Evolutionary conservation across 169 alveolate genomes (phyloP), one percentile per base, ranked within the genome.

Genomic region (Plasmodium berghei): DNA sequence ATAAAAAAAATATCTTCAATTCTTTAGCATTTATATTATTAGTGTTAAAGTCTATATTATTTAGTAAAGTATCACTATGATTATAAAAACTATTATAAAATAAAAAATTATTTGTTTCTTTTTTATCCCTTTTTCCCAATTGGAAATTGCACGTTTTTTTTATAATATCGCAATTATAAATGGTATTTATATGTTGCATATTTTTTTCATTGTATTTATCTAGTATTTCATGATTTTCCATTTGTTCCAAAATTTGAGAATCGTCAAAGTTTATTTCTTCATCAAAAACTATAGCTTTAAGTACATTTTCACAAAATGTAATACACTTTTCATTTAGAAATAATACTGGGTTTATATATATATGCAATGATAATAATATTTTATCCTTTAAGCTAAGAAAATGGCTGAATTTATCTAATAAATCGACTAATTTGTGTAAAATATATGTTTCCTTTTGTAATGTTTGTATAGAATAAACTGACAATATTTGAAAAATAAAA

Each of bases 271-370:
- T 10, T 45, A 52, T 42, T 24, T 22, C 40, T 18, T 20, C 12
- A n/a, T 12, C 28, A 5, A 64, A 45, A 64, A 42, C n/a, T 69
- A 48, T 14, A 40, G 22, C 20, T 69, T 64, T 34, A 14, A 77
- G 45, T 10, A 70, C 34, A 9, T 55, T 67, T 66, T 49, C 67
- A 9, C 77, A 77, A 69, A 77, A 77, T 24, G n/a, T 20, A 42
- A 77, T 9, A 24, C 49, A 77, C 14, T 48, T 10, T 61, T 77
- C 34, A 52, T 77, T 66, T 22, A 77, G 14, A 16, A 52, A 16
- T 42, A 77, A 34, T 24, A 58, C 77, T 12, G 89, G 89, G n/a
- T 26, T 77, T 52, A 52, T 48, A 66, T 49, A 40, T 77, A 69
- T 77, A 16, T 77, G 70, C 9, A 77, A 54, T 59, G 72, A 52